These are phyloP conservation scores for Turnera subulata DNA, from an alignment of 345 rosid genomes.

Conservation along the genomic window DNA sequence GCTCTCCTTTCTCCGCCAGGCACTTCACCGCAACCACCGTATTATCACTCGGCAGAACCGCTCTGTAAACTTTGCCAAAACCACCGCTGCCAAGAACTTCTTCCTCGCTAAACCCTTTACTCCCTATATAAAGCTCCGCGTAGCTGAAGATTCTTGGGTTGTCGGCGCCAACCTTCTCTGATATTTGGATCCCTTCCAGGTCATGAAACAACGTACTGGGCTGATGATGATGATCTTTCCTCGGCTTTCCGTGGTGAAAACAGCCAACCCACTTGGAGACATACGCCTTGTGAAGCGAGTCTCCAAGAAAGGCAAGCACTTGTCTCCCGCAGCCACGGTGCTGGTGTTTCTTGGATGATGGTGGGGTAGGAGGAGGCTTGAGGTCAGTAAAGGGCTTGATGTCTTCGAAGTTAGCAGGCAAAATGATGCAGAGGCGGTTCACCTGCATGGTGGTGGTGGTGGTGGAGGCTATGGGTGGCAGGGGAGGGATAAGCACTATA, in stretches of 20 bases:
- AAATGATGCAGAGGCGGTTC: constrained; percentile 55
- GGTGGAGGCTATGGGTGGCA: background rate
- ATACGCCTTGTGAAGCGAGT: constrained; percentile 36
- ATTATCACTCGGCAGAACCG: constrained; percentile 83
- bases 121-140: constrained; percentile 87
- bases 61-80: constrained; percentile 75
- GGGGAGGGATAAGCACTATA: background rate
- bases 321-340: constrained; percentile 48
- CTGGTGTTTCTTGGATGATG: constrained; percentile 21
- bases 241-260: constrained; percentile 15
- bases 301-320: constrained; percentile 34
- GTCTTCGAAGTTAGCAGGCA: constrained; percentile 57
- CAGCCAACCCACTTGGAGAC: constrained; percentile 39
- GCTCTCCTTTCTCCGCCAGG: constrained; percentile 83
- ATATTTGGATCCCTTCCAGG: constrained; percentile 75
- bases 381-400: constrained; percentile 22
- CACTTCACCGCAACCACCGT: constrained; percentile 86
- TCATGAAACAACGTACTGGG: constrained; percentile 44
- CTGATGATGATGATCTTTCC: constrained; percentile 18
- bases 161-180: constrained; percentile 66
- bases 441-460: constrained; percentile 33
- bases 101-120: constrained; percentile 66
- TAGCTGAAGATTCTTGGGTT: constrained; percentile 89
- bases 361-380: constrained; percentile 8
- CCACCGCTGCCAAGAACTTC: constrained; percentile 90